Base-by-base conservation (phyloP, 352 stramenopile species). In the Aphanomyces invadans region DNA sequence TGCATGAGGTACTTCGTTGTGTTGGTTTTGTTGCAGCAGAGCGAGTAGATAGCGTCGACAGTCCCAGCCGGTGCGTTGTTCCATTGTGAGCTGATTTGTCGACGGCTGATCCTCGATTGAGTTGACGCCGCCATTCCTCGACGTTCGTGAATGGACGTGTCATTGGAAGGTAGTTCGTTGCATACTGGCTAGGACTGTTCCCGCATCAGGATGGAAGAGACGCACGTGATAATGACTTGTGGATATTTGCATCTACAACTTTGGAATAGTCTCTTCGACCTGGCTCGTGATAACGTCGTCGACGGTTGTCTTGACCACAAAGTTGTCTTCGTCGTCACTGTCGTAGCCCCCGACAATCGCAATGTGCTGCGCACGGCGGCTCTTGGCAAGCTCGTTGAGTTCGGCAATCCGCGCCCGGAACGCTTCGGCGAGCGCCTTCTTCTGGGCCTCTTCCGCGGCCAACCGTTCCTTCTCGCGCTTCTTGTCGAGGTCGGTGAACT, bases 401-500 rank as follows among this genome's bases (percentile, higher is more conserved):
- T 72, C 63, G n/a, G 75, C 36, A 23, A 93, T 19, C 51, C 90
- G 69, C n/a, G 86, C 80, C 31, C 83, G 79, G 71, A 92, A 92
- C 66, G 90, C 79, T 9, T 84, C 62, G 53, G 84, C 74, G 71
- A 86, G 53, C 36, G 78, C 79, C 71, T 86, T 76, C 73, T 88
- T 88, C 70, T 89, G 80, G 10, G 79, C 78, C 46, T 87, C 81
- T 61, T 83, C 77, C 31, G 73, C 76, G 23, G 78, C 78, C 33
- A 86, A 29, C 25, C 83, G 82, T 72, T 93, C 83, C 61, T 84
- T 85, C 57, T 91, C 86, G 74, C 90, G 90, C 32, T 91, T 69
- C 15, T 83, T 81, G 70, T 94, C 86, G 74, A 90, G 86, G 72
- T 94, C 83, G 71, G 89, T 87, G 77, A 91, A 94, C 53, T 82